These are phyloP conservation scores for Candida quercuum DNA, from an alignment of 805 yeast species.

Conservation along the genomic window DNA sequence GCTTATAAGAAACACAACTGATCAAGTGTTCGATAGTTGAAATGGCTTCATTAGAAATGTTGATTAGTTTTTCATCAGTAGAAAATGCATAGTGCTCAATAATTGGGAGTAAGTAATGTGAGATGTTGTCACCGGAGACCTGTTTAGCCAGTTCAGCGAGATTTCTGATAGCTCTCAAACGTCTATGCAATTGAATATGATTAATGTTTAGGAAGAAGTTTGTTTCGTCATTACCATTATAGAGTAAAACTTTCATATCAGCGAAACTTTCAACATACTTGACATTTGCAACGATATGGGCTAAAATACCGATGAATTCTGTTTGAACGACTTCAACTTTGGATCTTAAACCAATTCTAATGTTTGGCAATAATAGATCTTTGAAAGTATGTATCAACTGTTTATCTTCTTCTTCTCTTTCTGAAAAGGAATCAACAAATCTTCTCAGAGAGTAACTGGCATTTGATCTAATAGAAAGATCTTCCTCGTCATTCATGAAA, in stretches of 20 bases:
- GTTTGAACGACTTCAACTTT: constrained; percentile 55
- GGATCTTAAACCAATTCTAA: constrained; percentile 63
- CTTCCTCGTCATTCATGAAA: constrained; percentile 72
- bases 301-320: constrained; percentile 66
- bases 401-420: constrained; percentile 19
- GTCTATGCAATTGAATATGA: constrained; percentile 81
- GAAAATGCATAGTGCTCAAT: constrained; percentile 73
- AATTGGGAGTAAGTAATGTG: constrained; percentile 81
- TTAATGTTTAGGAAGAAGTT: constrained; percentile 71
- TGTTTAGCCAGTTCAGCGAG: constrained; percentile 43
- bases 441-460: constrained; percentile 60
- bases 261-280: constrained; percentile 43
- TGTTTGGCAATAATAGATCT: constrained; percentile 52
- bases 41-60: constrained; percentile 62
- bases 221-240: constrained; percentile 73
- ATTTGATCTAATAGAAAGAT: constrained; percentile 73
- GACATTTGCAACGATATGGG: constrained; percentile 51
- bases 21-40: constrained; percentile 55
- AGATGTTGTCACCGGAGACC: constrained; percentile 52
- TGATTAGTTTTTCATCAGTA: constrained; percentile 52
- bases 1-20: constrained; percentile 65
- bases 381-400: constrained; percentile 39
- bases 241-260: constrained; percentile 62
- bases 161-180: constrained; percentile 76
- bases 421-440: constrained; percentile 48